Conservation (phyloP, 352 stramenopile species). For the Globisporangium spiculum region DNA sequence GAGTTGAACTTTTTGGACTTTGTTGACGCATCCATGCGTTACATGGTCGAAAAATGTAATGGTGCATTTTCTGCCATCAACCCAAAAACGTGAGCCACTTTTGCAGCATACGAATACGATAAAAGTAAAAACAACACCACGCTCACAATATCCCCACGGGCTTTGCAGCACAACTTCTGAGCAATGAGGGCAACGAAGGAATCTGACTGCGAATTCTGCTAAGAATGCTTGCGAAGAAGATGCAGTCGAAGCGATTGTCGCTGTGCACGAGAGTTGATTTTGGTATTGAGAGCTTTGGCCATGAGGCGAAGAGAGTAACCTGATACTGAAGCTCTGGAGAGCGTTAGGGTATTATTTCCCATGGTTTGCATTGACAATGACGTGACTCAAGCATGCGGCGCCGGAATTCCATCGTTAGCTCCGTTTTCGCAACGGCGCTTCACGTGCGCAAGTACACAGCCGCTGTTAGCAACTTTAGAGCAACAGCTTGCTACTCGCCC, state of each 20-base stretch:
- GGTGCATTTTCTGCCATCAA: no score
- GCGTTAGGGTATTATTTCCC: not conserved
- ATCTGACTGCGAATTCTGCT: not conserved
- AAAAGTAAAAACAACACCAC: no score
- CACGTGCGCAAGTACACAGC: not conserved
- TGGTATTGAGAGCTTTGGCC: no score
- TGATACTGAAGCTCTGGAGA: not conserved
- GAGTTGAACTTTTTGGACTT: not conserved
- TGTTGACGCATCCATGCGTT: not conserved
- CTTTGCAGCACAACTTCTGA: no score
- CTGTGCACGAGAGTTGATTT: no score
- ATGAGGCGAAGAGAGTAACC: not conserved
- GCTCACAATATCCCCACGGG: no score
- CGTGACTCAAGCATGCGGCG: not conserved
- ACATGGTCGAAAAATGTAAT: no score
- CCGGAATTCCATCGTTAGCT: not conserved
- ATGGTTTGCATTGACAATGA: not conserved
- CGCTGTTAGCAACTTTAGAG: not conserved
- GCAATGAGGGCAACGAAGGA: not conserved
- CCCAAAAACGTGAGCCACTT: no score
- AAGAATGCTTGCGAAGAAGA: not conserved
- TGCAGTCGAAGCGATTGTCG: not conserved
- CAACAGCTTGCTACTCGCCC: no score
- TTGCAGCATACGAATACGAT: no score
- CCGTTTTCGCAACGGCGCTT: not conserved